Base-by-base conservation (phyloP, 768 basidiomycete genomes). In the Jaapia argillacea region DNA sequence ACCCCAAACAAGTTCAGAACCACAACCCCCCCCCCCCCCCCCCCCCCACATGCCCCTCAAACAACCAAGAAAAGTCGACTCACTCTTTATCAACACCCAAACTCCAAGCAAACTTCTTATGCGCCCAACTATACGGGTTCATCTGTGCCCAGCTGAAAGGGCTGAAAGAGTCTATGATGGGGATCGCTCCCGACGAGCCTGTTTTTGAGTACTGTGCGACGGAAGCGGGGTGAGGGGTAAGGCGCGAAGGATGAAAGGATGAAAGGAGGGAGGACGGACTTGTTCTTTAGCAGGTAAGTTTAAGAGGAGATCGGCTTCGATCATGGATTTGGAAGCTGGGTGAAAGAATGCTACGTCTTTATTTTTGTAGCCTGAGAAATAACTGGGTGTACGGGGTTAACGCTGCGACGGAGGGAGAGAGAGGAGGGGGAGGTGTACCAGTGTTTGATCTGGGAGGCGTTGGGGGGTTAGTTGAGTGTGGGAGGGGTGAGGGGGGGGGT, bases 271-370 rank as follows among this genome's bases (percentile, higher is more conserved):
- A 5, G 7, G 13, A 41, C 49, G 12, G 24, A 77, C 79, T 63
- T 91, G 88, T 60, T 93, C 89, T 2, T 58, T 79, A 3, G 75
- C 66, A 1, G 89, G 87, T 10, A 93, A 65, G 63, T 92, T 92
- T 66, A 89, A 75, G 2, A 93, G 58, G 36, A 93, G 65, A 58
- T 96, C 91, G 2, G 86, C 91, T 58, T 83, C 69, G 37, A 93
- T 72, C 36, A 93, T 64, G 0, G 81, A 75, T 57, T 78, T 84
- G 12, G 79, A 82, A 1, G 74, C 65, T 10, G 66, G 61, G 54
- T 94, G 90, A 46, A 83, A 73, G 61, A 88, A 90, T 0, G 88
- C 85, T 12, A 92, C 75, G 42, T 93, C 90, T 55, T 85, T 83
- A 56, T 86, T 87, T 47, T 62, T 66, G 54, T 77, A 74, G 1